Evolutionary conservation across 2,329 filamentous ascomycete species (phyloP).

Genomic region (Cladosporium sp.): DNA sequence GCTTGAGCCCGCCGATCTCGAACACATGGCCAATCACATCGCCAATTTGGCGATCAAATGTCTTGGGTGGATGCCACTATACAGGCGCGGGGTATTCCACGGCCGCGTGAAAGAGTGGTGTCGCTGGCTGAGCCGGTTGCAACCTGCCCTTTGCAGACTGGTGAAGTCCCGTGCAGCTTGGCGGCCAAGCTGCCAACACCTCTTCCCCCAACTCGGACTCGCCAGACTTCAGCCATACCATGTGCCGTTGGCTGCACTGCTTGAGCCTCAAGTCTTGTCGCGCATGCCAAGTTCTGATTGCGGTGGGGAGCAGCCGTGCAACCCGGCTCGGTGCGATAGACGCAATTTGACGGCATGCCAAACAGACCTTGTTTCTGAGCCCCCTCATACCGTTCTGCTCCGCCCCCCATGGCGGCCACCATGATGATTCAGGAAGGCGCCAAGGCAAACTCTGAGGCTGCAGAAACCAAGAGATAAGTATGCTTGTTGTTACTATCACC

Average conservation of each 20-base stretch:
- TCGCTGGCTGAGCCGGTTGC: too few relatives aligned
- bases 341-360: background rate
- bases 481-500: background rate
- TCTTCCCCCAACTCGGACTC: background rate
- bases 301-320: background rate
- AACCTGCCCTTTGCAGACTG: too few relatives aligned
- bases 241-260: background rate
- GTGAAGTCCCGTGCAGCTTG: background rate
- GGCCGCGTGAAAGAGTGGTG: too few relatives aligned
- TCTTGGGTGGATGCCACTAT: too few relatives aligned
- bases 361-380: background rate
- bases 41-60: too few relatives aligned
- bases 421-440: constrained; percentile 7
- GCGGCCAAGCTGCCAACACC: constrained; percentile 8
- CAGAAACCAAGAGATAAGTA: constrained; percentile 7
- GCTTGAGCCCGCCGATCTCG: too few relatives aligned
- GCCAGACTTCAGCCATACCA: background rate
- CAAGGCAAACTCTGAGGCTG: background rate
- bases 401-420: background rate
- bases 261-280: constrained; percentile 10
- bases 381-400: background rate
- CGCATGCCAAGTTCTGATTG: background rate
- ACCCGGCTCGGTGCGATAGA: background rate
- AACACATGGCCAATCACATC: too few relatives aligned
- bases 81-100: too few relatives aligned